Evolutionary conservation across 2,329 filamentous ascomycete species (phyloP).

Genomic region (Nannizzia gypsea): DNA sequence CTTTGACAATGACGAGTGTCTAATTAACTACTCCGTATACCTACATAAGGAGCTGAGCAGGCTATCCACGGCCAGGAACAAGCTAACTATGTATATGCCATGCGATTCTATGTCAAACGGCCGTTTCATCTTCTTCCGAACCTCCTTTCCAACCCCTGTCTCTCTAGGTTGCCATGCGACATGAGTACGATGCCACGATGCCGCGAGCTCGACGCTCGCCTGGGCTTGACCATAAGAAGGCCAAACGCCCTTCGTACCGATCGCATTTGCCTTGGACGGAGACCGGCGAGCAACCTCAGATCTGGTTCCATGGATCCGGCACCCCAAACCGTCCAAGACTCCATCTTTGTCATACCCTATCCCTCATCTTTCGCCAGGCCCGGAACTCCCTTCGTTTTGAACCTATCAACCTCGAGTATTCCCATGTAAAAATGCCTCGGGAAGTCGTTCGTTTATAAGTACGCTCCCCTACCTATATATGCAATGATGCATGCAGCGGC

Average conservation of each 20-base stretch:
- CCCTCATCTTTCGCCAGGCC: neutral
- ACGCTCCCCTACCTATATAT: neutral
- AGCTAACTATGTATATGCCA: too few species aligned
- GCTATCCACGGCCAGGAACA: neutral
- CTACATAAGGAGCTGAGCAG: neutral
- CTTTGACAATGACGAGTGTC: too few species aligned
- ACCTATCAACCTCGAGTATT: neutral
- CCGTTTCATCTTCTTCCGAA: neutral
- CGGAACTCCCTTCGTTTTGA: neutral
- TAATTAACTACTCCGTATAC: too few species aligned
- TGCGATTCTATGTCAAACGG: neutral
- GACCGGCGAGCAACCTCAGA: neutral
- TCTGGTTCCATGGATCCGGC: constrained; percentile 2
- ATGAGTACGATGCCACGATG: neutral
- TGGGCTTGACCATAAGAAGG: too few species aligned
- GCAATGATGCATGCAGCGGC: neutral
- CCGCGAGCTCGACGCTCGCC: too few species aligned
- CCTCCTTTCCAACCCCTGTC: neutral
- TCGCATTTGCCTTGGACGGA: neutral
- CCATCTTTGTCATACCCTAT: neutral
- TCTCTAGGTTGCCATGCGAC: constrained; percentile 1
- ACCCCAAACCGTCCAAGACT: neutral
- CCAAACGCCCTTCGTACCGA: neutral
- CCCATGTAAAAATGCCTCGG: too few species aligned
- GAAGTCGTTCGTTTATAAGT: neutral